Base-by-base conservation (phyloP, 192 early-diverging fungal genomes). In the Podila verticillata region DNA sequence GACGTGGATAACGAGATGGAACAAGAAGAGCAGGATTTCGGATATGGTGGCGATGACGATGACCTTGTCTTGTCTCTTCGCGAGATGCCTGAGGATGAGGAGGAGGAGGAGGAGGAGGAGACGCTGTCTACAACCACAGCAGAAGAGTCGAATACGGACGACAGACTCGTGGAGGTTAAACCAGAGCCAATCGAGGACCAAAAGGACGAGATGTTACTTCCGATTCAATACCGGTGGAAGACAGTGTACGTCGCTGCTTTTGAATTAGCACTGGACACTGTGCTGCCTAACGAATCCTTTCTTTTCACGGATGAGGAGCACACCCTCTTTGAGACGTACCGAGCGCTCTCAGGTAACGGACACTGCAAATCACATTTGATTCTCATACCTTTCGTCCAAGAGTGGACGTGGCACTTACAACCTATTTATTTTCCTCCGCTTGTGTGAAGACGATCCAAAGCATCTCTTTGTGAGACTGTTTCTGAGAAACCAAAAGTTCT, bases 221-320 rank as follows among this genome's bases (percentile, higher is more conserved):
- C 70, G 24, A 20, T 34, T 15, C 36, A 39, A n/a, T 80, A 63
- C 51, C 57, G 66, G 9, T 80, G 77, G 77, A 85, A 66, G 54
- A 84, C 85, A 0, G 84, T 86, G 54, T 86, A 86, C 47, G 74
- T 79, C 1, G 83, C 84, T 26, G 81, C 75, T 17, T 80, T 84
- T 31, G 70, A 81, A 15, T 39, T 77, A 12, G 84, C 84, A 0
- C 48, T 86, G 54, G 73, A 84, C 12, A 82, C 83, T 5, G 85
- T 86, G 12, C 51, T 86, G 2, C 81, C 81, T 7, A 73, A 77
- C 13, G 85, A 86, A 22, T 57, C 67, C 3, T 81, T 75, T 54
- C 60, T 86, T 15, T 84, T 86, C 26, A 79, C 66, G 13, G 75
- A 84, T 15, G 73, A 86, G 26, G 85, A 86, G 44, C 57, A 70